Conservation (phyloP, 257 asterid genomes). For the Gentiana macrophylla region DNA sequence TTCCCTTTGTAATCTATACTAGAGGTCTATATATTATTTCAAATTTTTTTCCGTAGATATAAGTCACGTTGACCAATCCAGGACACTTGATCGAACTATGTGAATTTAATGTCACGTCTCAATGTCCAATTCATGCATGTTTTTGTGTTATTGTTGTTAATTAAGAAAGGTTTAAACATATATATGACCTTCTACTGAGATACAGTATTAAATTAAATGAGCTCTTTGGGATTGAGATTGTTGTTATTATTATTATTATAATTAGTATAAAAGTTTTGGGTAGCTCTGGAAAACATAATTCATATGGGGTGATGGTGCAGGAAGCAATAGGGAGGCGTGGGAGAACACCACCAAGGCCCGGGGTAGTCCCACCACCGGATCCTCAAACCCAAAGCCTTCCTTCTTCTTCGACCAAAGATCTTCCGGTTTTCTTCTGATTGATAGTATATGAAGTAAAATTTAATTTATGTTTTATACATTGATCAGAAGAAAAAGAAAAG, state of each 20-base stretch:
- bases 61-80: too few species aligned
- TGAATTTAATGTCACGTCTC: neutral
- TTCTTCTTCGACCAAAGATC: neutral
- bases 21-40: neutral
- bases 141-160: too few species aligned
- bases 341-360: conserved; percentile 18
- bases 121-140: neutral
- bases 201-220: neutral
- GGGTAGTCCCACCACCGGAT: conserved; percentile 12
- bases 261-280: too few species aligned
- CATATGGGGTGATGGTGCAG: neutral
- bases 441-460: neutral
- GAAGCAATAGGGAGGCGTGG: conserved; percentile 5
- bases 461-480: neutral
- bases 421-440: neutral
- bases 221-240: neutral
- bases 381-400: conserved; percentile 20
- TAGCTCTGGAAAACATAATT: too few species aligned
- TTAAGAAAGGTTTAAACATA: neutral
- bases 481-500: neutral
- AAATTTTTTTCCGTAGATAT: too few species aligned
- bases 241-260: too few species aligned
- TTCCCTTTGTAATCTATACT: neutral
- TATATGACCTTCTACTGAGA: neutral
- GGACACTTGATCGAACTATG: too few species aligned